phyloP scores from a whole-genome alignment of 2,329 filamentous ascomycete species.

The Periconia sp. region DNA sequence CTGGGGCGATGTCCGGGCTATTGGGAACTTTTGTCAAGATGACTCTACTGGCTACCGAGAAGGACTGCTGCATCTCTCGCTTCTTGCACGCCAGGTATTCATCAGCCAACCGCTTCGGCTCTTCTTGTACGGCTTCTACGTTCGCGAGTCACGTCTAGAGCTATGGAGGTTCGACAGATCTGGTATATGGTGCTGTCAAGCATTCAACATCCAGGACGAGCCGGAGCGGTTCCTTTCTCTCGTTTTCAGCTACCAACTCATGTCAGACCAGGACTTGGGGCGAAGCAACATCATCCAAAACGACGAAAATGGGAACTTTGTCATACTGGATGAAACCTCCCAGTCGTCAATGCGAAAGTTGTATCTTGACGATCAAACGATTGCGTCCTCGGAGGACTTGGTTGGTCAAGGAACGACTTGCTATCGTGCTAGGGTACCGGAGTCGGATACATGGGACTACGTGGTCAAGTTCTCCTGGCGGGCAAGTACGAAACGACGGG shows the following conservation, averaged over 20 bases:
- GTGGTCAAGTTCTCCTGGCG: conserved; percentile 18
- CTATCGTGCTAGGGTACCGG: conserved; percentile 28
- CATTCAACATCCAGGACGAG: conserved; percentile 33
- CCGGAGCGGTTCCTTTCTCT: conserved; percentile 30
- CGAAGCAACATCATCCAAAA: conserved; percentile 15
- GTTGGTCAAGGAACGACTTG: conserved; percentile 36
- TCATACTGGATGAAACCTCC: too few species aligned
- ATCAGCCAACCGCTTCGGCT: conserved; percentile 34
- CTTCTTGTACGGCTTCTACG: conserved; percentile 43
- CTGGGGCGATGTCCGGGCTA: too few species aligned
- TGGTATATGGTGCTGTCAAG: conserved; percentile 36
- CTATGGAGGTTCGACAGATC: conserved; percentile 45
- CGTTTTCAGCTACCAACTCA: conserved; percentile 31
- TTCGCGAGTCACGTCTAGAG: conserved; percentile 35
- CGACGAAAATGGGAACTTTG: conserved; percentile 1
- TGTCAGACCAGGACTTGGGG: conserved; percentile 33
- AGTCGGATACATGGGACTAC: conserved; percentile 24
- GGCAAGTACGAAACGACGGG: conserved; percentile 29
- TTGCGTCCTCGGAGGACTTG: conserved; percentile 25
- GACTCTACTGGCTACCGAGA: too few species aligned
- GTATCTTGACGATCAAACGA: conserved; percentile 22
- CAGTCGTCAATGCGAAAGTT: too few species aligned
- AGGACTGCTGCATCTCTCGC: too few species aligned
- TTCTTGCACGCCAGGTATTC: conserved; percentile 18
- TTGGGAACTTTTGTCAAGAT: too few species aligned